Evolutionary conservation across 1,284 basidiomycete species (phyloP), one percentile per base, ranked within the genome.

Genomic region (Irpex sp.): DNA sequence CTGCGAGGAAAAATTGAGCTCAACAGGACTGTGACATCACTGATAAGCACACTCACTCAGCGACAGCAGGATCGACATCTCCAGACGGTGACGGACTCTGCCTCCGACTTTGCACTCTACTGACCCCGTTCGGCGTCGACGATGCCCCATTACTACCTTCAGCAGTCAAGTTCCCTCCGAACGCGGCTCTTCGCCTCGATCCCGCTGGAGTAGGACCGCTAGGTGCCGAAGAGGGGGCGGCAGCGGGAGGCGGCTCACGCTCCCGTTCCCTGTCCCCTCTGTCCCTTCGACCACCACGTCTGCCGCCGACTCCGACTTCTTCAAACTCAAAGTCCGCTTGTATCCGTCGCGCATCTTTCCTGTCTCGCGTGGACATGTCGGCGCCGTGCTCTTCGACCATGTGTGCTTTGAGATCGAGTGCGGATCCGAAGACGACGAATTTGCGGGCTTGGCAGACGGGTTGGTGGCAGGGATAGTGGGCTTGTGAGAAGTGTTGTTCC

Each of bases 371-470:
- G 14, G 83, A 86, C 87, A 97, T 93, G 47, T 88, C 84, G 3
- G 85, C 85, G 9, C 88, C 90, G 68, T 98, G 96, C 68, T 87
- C 85, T 62, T 91, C 87, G 18, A 98, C 87, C 79, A 92, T 90
- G 73, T 99, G 96, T 0, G 90, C 95, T 74, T 96, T 89, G 56
- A 98, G 86, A 71, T 98, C 97, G 37, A 99, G 78, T 42, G 87
- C 81, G 19, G 88, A 89, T 56, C 86, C 87, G 73, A 98, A 99
- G 14, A 99, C 96, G 57, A 98, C 91, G 68, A 98, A 99, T 75
- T 97, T 98, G 68, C 88, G 87, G 16, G 87, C 88, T 45, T 91
- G 82, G 72, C 96, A 99, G 37, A 80, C 72, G 0, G 85, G 68
- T 61, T 94, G 86, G 4, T 77, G 80, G 72, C 96, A 99, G 3